Conservation (phyloP, 2,329 filamentous ascomycete genomes). For the Nemania serpens region DNA sequence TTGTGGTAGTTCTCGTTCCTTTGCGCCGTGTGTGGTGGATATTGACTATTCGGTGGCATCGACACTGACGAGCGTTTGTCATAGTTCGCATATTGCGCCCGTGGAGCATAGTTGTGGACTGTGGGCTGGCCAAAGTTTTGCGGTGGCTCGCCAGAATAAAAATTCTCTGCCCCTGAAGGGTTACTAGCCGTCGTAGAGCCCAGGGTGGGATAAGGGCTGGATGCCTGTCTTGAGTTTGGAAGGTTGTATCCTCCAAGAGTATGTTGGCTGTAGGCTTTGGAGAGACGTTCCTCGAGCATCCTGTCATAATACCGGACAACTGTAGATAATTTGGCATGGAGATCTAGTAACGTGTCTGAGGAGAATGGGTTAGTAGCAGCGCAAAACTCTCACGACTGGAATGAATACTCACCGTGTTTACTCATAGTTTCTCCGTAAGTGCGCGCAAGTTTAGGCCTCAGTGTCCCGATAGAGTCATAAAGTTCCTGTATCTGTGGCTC, state of each 20-base stretch:
- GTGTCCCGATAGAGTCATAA: conserved; percentile 93
- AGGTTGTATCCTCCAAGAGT: conserved; percentile 68
- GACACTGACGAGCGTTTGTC: conserved; percentile 48
- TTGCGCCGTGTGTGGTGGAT: conserved; percentile 52
- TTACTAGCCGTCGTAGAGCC: conserved; percentile 57
- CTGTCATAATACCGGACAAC: conserved; percentile 97
- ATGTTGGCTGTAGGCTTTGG: conserved; percentile 88
- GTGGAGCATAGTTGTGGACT: conserved; percentile 56
- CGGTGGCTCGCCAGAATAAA: conserved; percentile 72
- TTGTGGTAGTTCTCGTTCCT: conserved; percentile 58
- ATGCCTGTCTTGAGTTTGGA: conserved; percentile 55
- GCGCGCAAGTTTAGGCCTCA: conserved; percentile 89
- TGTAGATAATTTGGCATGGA: conserved; percentile 93
- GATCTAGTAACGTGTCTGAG: conserved; percentile 84
- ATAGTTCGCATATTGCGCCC: conserved; percentile 52
- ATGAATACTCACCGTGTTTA: conserved; percentile 78
- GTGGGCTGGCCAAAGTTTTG: conserved; percentile 53
- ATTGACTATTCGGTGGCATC: conserved; percentile 49
- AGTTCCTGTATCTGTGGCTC: conserved; percentile 98
- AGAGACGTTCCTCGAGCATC: conserved; percentile 95
- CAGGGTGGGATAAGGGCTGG: conserved; percentile 74
- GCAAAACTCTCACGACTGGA: background rate
- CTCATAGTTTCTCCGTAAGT: conserved; percentile 99
- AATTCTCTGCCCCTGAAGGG: conserved; percentile 71
- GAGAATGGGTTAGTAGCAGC: conserved; percentile 41